Evolutionary conservation across 192 early-diverging fungal genomes (phyloP).

Genomic region (Coemansia sp.): DNA sequence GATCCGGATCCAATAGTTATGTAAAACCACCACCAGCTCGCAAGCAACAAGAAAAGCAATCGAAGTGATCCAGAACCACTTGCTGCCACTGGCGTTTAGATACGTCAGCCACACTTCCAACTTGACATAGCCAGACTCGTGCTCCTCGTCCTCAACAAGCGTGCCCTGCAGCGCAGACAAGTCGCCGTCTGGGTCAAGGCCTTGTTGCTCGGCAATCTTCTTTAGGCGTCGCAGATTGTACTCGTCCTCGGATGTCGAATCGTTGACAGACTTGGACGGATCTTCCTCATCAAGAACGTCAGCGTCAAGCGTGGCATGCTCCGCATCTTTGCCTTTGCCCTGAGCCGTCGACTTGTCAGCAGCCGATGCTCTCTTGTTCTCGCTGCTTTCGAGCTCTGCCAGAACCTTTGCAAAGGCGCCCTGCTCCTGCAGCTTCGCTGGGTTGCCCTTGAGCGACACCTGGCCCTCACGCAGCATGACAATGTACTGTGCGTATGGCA

Average conservation of each 20-base stretch:
- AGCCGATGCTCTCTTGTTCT: conserved; percentile 32
- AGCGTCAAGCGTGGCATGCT: conserved; percentile 19
- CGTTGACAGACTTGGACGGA: conserved; percentile 11
- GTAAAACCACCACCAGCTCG: conserved; percentile 43
- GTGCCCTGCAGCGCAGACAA: conserved; percentile 43
- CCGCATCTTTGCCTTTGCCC: neutral
- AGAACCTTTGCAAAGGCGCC: conserved; percentile 31
- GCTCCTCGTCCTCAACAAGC: conserved; percentile 79
- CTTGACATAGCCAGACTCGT: conserved; percentile 69
- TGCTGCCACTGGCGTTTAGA: conserved; percentile 60
- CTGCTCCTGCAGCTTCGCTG: conserved; percentile 49
- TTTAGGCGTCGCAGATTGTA: conserved; percentile 19
- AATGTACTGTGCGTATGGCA: conserved; percentile 47
- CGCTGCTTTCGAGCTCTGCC: conserved; percentile 5
- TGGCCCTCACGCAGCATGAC: conserved; percentile 63
- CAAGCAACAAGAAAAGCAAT: conserved; percentile 47
- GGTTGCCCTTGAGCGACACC: conserved; percentile 53
- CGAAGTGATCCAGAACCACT: conserved; percentile 54
- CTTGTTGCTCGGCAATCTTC: conserved; percentile 33
- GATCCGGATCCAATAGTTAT: conserved; percentile 64
- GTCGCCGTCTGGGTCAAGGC: conserved; percentile 30
- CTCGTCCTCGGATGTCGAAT: conserved; percentile 23
- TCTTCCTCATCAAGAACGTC: neutral
- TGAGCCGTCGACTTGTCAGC: conserved; percentile 15
- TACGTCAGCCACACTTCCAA: conserved; percentile 74